Evolutionary conservation across 148 eudicot species (phyloP).

Genomic region (Camellia granthamiana): DNA sequence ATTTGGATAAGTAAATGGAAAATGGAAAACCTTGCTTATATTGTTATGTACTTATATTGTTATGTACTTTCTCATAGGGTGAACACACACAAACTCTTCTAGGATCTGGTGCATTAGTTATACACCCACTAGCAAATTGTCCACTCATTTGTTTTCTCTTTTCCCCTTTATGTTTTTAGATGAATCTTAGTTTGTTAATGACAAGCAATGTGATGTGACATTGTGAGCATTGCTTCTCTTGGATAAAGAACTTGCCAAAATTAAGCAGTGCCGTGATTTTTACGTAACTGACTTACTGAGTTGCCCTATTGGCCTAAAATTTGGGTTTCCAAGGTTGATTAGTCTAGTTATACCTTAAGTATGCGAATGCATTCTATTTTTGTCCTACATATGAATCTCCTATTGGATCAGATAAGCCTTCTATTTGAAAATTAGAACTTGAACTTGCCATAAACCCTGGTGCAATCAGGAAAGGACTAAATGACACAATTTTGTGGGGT

Average conservation of each 20-base stretch:
- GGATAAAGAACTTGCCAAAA: background rate
- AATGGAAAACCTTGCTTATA: background rate
- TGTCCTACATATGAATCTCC: too few relatives aligned
- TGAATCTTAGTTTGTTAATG: background rate
- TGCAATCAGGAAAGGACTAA: background rate
- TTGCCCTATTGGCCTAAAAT: background rate
- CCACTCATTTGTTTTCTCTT: background rate
- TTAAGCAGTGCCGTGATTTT: background rate
- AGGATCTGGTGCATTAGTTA: too few relatives aligned
- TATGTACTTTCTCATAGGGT: slow-evolving; percentile 52
- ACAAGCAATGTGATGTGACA: background rate
- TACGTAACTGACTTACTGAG: background rate
- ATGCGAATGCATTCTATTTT: background rate
- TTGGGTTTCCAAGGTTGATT: background rate
- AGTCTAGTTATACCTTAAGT: background rate
- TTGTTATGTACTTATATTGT: slow-evolving; percentile 3
- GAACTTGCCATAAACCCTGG: too few relatives aligned
- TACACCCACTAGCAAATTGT: too few relatives aligned
- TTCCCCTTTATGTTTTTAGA: background rate
- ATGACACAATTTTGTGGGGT: background rate
- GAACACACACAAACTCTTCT: slow-evolving; percentile 16
- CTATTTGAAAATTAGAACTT: too few relatives aligned
- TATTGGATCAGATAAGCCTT: too few relatives aligned
- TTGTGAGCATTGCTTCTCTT: background rate
- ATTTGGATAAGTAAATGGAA: background rate